A percentile compares a stretch with the other conserved stretches of the same genome.
phyloP scores from a whole-genome alignment of 2,329 filamentous ascomycete species.

The Venturiaceae sp. region DNA sequence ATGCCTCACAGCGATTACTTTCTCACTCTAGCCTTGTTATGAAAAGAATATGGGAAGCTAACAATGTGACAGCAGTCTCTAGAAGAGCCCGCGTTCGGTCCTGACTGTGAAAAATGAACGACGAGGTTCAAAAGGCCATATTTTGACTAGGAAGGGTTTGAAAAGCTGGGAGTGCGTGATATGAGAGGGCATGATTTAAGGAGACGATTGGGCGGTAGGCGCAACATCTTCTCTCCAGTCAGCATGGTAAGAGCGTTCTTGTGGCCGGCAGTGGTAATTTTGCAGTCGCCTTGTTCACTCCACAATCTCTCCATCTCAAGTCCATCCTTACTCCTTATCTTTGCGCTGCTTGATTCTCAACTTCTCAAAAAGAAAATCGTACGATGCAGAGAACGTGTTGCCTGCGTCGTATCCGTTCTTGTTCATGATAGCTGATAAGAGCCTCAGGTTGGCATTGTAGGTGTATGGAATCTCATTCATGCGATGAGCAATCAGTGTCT shows the following conservation, averaged over 20 bases:
- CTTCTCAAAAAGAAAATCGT: constrained; percentile 53
- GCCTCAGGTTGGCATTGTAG: neutral
- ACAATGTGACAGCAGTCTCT: too few relatives aligned
- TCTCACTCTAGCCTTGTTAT: too few relatives aligned
- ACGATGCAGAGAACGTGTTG: constrained; percentile 40
- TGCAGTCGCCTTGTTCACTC: neutral
- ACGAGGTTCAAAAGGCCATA: too few relatives aligned
- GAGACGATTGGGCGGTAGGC: too few relatives aligned
- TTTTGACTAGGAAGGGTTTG: too few relatives aligned
- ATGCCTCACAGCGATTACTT: too few relatives aligned
- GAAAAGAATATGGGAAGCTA: too few relatives aligned
- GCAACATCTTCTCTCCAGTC: neutral
- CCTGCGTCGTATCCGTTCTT: constrained; percentile 40
- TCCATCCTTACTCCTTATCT: constrained; percentile 41
- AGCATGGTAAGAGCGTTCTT: neutral
- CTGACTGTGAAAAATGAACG: too few relatives aligned
- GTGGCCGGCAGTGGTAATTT: neutral
- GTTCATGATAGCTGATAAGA: constrained; percentile 31
- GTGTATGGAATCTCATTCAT: neutral
- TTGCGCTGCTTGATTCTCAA: constrained; percentile 40
- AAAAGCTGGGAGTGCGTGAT: too few relatives aligned
- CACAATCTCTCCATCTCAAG: constrained; percentile 40
- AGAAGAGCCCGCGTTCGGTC: too few relatives aligned
- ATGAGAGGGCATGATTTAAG: too few relatives aligned
- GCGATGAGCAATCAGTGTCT: neutral